Evolutionary conservation across 371 early-diverging fungal species (phyloP).

Genomic region (Quaeritorhiza haematococci): DNA sequence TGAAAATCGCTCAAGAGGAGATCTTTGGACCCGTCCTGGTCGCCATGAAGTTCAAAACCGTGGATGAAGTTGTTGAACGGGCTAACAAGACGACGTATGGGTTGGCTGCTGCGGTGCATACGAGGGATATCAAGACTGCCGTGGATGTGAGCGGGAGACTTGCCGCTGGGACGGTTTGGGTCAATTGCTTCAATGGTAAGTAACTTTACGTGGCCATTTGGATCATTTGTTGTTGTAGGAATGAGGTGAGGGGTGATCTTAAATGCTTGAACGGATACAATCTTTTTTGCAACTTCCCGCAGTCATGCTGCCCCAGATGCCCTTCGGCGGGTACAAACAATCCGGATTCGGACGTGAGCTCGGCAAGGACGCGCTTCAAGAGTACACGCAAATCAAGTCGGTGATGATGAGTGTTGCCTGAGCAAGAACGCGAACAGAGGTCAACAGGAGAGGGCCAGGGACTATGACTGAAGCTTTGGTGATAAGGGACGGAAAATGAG

Average conservation of each 20-base stretch:
- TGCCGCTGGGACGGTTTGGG: slow-evolving; percentile 81
- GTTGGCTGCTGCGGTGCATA: slow-evolving; percentile 62
- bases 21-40: slow-evolving; percentile 90
- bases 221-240: too few relatives aligned
- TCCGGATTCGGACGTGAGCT: slow-evolving; percentile 55
- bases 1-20: slow-evolving; percentile 73
- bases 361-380: slow-evolving; percentile 22
- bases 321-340: slow-evolving; percentile 87
- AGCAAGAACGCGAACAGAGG: too few relatives aligned
- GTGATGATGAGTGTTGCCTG: too few relatives aligned
- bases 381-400: slow-evolving; percentile 23
- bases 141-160: slow-evolving; percentile 59
- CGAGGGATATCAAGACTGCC: slow-evolving; percentile 60
- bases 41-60: slow-evolving; percentile 49
- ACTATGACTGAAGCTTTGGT: too few relatives aligned
- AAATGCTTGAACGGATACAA: too few relatives aligned
- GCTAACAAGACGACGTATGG: slow-evolving; percentile 48
- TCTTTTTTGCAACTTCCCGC: too few relatives aligned
- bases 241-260: too few relatives aligned
- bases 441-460: too few relatives aligned
- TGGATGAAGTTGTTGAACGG: slow-evolving; percentile 20
- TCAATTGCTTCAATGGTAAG: slow-evolving; percentile 36
- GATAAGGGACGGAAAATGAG: too few relatives aligned
- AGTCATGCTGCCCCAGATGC: too few relatives aligned
- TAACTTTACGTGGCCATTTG: too few relatives aligned